Evolutionary conservation across 257 asterid genomes (phyloP), one percentile per base, ranked within the genome.

Genomic region (Solanum ahanhuiri): DNA sequence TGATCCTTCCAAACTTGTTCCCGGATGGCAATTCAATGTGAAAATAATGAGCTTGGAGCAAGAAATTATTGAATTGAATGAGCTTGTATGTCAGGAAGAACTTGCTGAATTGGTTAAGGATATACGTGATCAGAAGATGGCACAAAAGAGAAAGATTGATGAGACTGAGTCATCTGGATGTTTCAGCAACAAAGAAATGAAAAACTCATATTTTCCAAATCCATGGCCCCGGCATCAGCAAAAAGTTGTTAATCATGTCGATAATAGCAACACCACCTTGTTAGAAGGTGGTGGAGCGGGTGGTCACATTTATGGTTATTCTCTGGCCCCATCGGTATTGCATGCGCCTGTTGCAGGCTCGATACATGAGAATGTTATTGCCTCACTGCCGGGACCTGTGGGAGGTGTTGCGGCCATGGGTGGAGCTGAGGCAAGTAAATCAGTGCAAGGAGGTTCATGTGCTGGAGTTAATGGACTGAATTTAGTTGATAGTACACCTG

Each of bases 21-120:
- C 98, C 2, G 95, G 93, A 60, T 96, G 98, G 97, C 94, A 96
- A 90, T 86, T 96, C 83, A 86, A 83, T 31, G 93, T 90, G 66
- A 91, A 87, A 85, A 92, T 95, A 25, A 25, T 83, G 76, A 86
- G 83, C 88, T 88, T 95, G 89, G 93, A 95, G 89, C 91, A 89
- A 81, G 96, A 93, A 2, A 90, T 92, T 48, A 57, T 89, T 17
- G 90, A 82, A 81, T n/a, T 39, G 72, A 18, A 77, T 82, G n/a
- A 28, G 28, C 28, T 25, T 45, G 11, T 70, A 8, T 89, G 86
- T 33, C 14, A 39, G 83, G 60, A 76, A 76, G 93, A 92, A 3
- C 90, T 92, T 57, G 63, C 91, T 20, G 91, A 82, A 81, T 18
- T 39, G 63, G 25, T 69, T 72, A 66, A 28, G 35, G 3, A 45